Base-by-base conservation (phyloP, 2,329 filamentous ascomycete species). In the Bipolaris victoriae region DNA sequence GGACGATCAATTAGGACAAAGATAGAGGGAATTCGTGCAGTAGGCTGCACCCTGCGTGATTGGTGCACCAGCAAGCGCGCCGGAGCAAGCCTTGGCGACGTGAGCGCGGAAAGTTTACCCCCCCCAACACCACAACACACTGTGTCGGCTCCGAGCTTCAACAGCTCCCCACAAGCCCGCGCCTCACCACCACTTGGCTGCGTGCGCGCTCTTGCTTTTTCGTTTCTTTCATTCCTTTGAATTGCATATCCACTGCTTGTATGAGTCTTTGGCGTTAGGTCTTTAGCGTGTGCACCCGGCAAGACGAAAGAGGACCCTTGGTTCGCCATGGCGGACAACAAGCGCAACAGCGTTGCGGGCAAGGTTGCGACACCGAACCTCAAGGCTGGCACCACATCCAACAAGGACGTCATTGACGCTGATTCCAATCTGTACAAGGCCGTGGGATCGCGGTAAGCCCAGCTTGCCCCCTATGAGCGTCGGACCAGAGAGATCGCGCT, bases 371-470 rank as follows among this genome's bases (percentile, higher is more conserved):
- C 81, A 36, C 81, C 82, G 20, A 67, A 67, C 59, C 52, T 70
- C 49, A 83, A 83, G 72, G 70, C 77, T 52, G 76, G 71, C 57
- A 65, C 74, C 56, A 77, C 70, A 57, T 69, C 75, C 55, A 71
- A 68, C 60, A 76, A 79, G 60, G 77, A 78, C 56, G 79, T 80
- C 68, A 79, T 81, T 63, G 77, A 82, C 68, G 72, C 80, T 44
- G 82, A 86, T 54, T 81, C 81, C 55, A 81, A 81, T 49, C 75
- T 88, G 69, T 83, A 81, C 73, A 85, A 83, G 74, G 83, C 83
- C 48, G 83, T 88, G 71, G 86, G 86, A 63, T 83, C 84, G 63
- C 83, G 84, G 86, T 88, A 80, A 74, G 83, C 40, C 31, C 20
- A 39, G 16, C 22, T 39, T n/a, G 24, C 40, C 7, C 7, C 33